Evolutionary conservation across 23 red algal genomes (phyloP), one percentile per base, ranked within the genome.

Genomic region (Gracilaria caudata): DNA sequence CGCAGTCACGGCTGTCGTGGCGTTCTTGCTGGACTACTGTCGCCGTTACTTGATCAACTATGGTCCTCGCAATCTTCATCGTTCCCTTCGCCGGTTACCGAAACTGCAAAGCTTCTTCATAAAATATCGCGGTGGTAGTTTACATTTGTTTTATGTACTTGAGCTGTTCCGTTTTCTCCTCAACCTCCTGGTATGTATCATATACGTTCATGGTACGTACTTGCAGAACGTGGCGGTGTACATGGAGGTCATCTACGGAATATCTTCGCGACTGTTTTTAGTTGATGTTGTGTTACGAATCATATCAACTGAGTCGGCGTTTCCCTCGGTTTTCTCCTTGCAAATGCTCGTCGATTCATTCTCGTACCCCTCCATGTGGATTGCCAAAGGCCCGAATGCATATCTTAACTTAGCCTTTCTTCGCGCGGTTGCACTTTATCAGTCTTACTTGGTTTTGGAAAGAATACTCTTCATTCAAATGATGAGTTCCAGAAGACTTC

Each of bases 401-500:
- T 93, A 80, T 71, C 90, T 93, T 17, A 93, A 93, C 63, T 87
- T 93, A 30, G 77, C 73, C 17, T 93, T 86, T 36, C 75, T 93
- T 53, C 71, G 80, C 32, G 80, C 90, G 9, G 32, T 86, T 55
- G 34, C 57, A 21, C 51, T 63, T 8, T 93, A 86, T 57, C 26
- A 35, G 25, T 72, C 80, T 23, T 86, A 74, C 73, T 54, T 68
- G 33, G 11, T 41, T 37, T 35, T 93, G 19, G 78, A 91, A 80
- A 29, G 72, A 26, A 68, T 81, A 0, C 12, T 86, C 7, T 79
- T 93, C 20, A 74, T 86, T 35, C 79, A 78, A 12, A 51, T 84
- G 51, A 55, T 84, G 38, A 84, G 89, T 64, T 70, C 64, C 35
- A 71, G 36, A 35, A 78, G 89, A n/a, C 89, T 92, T 47, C n/a